These are phyloP conservation scores for Colletotrichum shisoi DNA, from an alignment of 2,329 filamentous ascomycete species.

Conservation along the genomic window DNA sequence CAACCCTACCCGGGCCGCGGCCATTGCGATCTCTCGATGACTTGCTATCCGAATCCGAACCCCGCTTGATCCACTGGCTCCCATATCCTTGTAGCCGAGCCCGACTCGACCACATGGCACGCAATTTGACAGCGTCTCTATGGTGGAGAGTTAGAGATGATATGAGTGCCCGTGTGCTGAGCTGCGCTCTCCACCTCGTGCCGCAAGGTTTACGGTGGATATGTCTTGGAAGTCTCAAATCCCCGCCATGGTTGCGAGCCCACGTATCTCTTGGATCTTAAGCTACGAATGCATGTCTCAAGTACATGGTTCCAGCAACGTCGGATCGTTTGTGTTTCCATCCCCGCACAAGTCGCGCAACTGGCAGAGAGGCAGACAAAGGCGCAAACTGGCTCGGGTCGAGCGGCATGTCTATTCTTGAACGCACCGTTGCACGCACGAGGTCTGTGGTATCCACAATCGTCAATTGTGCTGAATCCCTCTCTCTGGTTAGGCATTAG, in stretches of 20 bases:
- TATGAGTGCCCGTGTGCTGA: background rate
- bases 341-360: background rate
- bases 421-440: constrained; percentile 19
- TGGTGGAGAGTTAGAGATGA: background rate
- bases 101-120: background rate
- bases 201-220: background rate
- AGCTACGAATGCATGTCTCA: background rate
- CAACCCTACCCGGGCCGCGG: constrained; percentile 12
- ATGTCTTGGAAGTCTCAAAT: background rate
- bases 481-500: background rate
- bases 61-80: constrained; percentile 17
- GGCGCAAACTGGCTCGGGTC: constrained; percentile 13
- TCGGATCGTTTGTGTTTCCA: background rate
- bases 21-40: constrained; percentile 16
- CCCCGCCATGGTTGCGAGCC: background rate
- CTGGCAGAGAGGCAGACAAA: background rate
- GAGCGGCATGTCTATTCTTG: constrained; percentile 18
- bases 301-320: background rate
- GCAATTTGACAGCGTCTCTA: too few species aligned
- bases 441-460: background rate
- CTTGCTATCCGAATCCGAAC: constrained; percentile 3
- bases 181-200: background rate
- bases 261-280: background rate
- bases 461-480: constrained; percentile 16
- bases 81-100: background rate